These are phyloP conservation scores for Cryoendolithus antarcticus DNA, from an alignment of 2,329 filamentous ascomycete species.

Conservation along the genomic window DNA sequence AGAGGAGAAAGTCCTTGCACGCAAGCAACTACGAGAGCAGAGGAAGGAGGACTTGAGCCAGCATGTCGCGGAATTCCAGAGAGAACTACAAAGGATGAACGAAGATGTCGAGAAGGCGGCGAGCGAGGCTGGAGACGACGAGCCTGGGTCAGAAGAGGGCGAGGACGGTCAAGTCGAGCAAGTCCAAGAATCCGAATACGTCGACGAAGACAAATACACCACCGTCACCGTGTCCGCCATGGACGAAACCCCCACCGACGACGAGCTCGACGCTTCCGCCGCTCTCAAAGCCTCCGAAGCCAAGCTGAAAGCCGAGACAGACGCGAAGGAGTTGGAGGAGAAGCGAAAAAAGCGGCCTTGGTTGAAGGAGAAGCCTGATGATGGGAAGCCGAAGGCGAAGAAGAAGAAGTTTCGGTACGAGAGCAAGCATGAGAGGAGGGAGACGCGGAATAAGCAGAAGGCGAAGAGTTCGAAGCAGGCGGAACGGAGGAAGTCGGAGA, in stretches of 20 bases:
- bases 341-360: constrained; percentile 30
- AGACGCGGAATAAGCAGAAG: constrained; percentile 49
- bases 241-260: constrained; percentile 50
- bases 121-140: too few relatives aligned
- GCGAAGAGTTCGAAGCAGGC: constrained; percentile 60
- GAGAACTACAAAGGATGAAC: constrained; percentile 40
- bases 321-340: constrained; percentile 12
- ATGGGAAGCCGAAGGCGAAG: constrained; percentile 44
- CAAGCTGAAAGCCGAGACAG: constrained; percentile 7
- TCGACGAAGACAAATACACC: constrained; percentile 92
- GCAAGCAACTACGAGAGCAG: constrained; percentile 74
- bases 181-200: constrained; percentile 65
- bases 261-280: constrained; percentile 33
- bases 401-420: constrained; percentile 93
- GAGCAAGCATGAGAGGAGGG: constrained; percentile 66
- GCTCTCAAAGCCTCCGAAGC: constrained; percentile 12
- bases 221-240: constrained; percentile 91
- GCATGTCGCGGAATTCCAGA: constrained; percentile 67
- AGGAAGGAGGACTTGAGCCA: constrained; percentile 69
- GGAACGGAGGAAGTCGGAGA: constrained; percentile 15
- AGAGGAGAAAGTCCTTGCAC: constrained; percentile 60
- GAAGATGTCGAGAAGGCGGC: too few relatives aligned
- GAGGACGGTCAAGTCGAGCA: too few relatives aligned
- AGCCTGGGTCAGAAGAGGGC: too few relatives aligned
- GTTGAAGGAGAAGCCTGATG: constrained; percentile 37